Conservation (phyloP, 192 early-diverging fungal species). For the Backusella macrospora region DNA sequence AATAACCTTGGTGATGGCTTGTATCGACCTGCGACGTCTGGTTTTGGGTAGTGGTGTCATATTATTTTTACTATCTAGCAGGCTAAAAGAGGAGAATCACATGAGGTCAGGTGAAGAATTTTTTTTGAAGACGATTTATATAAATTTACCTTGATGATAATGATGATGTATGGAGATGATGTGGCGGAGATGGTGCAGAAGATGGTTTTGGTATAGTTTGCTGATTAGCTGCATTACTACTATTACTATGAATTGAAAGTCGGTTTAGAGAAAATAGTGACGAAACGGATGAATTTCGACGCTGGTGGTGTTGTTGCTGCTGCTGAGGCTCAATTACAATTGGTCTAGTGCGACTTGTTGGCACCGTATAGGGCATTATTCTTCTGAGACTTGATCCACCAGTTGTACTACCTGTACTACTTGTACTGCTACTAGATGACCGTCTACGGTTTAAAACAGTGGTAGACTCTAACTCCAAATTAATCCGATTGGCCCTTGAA, state of each 20-base stretch:
- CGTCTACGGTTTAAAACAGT: conserved; percentile 10
- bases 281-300: not conserved
- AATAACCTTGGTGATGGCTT: conserved; percentile 61
- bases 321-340: conserved; percentile 2
- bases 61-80: not conserved
- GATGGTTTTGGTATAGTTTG: not conserved
- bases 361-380: conserved; percentile 10
- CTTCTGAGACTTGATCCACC: conserved; percentile 9
- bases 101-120: conserved; percentile 1
- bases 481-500: not conserved
- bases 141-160: not conserved
- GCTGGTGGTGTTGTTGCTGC: not conserved
- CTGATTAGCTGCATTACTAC: not conserved
- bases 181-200: not conserved
- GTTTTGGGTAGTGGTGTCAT: conserved; percentile 26
- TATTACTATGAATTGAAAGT: conserved; percentile 7
- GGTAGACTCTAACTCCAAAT: not conserved
- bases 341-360: not conserved
- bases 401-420: conserved; percentile 6
- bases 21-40: conserved; percentile 60
- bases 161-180: not conserved
- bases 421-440: conserved; percentile 1
- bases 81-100: conserved; percentile 2
- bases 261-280: conserved; percentile 8
- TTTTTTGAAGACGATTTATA: not conserved